Evolutionary conservation across 1,284 basidiomycete species (phyloP).

Genomic region (Microbotryum silenes-acaulis): DNA sequence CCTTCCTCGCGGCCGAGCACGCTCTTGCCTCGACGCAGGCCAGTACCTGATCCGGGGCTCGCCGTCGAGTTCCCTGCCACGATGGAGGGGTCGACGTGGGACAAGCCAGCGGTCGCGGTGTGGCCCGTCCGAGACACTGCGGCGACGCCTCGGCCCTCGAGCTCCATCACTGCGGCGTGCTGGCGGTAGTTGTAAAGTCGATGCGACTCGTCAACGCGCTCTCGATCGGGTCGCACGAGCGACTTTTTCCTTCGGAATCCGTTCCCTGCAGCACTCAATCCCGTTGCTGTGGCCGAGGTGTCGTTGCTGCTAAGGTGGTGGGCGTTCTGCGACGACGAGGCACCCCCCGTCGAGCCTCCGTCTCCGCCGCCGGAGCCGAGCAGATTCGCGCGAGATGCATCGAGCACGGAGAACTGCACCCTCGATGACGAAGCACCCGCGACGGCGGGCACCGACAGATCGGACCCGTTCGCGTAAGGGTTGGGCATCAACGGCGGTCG

Average conservation of each 20-base stretch:
- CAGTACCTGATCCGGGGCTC: not conserved
- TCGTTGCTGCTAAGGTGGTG: no score
- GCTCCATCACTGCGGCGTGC: conserved; percentile 73
- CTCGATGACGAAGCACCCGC: no score
- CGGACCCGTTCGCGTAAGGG: no score
- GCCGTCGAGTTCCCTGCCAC: conserved; percentile 4
- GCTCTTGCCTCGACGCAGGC: conserved; percentile 72
- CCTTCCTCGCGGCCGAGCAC: conserved; percentile 71
- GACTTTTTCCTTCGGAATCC: conserved; percentile 61
- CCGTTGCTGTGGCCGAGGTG: no score
- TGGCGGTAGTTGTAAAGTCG: conserved; percentile 91
- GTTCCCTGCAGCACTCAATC: not conserved
- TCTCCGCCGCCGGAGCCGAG: no score
- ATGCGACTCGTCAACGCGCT: conserved; percentile 92
- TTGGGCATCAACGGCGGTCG: no score
- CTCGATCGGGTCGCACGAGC: conserved; percentile 85
- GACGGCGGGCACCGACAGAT: no score
- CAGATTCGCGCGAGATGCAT: no score
- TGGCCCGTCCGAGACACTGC: conserved; percentile 72
- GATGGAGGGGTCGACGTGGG: conserved; percentile 7
- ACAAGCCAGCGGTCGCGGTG: conserved; percentile 39
- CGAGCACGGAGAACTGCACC: no score
- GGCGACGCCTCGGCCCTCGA: conserved; percentile 53
- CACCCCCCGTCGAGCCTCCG: no score
- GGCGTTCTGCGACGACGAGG: no score